Evolutionary conservation across 2,329 filamentous ascomycete genomes (phyloP).

Genomic region (Chrysoporthe austroafricana): DNA sequence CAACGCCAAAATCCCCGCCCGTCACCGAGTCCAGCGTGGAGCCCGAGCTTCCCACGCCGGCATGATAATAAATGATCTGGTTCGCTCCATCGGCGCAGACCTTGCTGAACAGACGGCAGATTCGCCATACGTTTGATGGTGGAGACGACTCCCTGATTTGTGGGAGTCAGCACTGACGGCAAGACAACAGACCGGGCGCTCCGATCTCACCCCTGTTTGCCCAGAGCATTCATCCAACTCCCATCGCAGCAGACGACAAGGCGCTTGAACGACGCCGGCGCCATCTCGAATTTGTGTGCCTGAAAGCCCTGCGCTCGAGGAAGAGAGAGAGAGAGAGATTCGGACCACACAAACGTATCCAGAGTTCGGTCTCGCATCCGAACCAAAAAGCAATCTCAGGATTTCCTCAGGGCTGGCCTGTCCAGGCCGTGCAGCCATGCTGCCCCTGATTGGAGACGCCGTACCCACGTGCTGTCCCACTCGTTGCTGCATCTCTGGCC

Average conservation of each 20-base stretch:
- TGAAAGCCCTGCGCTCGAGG: background rate
- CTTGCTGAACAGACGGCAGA: slow-evolving; percentile 35
- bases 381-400: no score
- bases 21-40: slow-evolving; percentile 36
- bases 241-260: slow-evolving; percentile 40
- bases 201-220: slow-evolving; percentile 27
- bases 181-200: background rate
- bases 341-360: no score
- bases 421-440: no score
- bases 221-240: slow-evolving; percentile 40
- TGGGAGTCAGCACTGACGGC: background rate
- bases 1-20: slow-evolving; percentile 40
- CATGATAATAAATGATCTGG: slow-evolving; percentile 39
- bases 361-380: no score
- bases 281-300: background rate
- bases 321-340: no score
- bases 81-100: slow-evolving; percentile 35
- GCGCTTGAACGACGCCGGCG: slow-evolving; percentile 30
- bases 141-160: background rate
- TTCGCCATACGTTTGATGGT: slow-evolving; percentile 34
- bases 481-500: no score
- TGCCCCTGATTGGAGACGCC: no score
- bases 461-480: no score
- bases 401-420: no score
- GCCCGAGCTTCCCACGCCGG: slow-evolving; percentile 38